A percentile compares a stretch with the other conserved stretches of the same genome.
These are phyloP conservation scores for Lachnellula cervina DNA, from an alignment of 2,329 filamentous ascomycete species.

Conservation along the genomic window DNA sequence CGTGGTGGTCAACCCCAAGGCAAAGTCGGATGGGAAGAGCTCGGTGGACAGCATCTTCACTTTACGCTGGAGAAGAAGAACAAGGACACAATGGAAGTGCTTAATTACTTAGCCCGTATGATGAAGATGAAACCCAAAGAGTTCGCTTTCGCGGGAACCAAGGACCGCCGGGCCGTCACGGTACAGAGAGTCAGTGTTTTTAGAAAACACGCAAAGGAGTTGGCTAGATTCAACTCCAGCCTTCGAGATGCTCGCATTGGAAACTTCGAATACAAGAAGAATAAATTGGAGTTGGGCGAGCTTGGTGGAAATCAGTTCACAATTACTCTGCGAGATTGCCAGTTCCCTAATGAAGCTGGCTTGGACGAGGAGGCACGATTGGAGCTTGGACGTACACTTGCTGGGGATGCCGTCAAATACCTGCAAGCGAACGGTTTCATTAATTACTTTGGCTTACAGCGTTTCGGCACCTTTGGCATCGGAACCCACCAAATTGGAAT, in stretches of 20 bases:
- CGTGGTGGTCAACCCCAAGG: constrained; percentile 23
- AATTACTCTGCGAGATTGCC: constrained; percentile 83
- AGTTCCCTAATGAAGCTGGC: constrained; percentile 46
- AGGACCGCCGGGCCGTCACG: constrained; percentile 66
- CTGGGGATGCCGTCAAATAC: constrained; percentile 58
- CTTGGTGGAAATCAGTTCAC: constrained; percentile 87
- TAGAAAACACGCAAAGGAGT: constrained; percentile 54
- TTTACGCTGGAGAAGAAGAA: constrained; percentile 75
- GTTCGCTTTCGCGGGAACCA: constrained; percentile 68
- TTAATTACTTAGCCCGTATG: constrained; percentile 55
- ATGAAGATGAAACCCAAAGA: constrained; percentile 54
- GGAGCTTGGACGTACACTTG: constrained; percentile 42
- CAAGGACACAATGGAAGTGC: constrained; percentile 70
- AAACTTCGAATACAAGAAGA: constrained; percentile 71
- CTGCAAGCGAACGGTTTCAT: constrained; percentile 77
- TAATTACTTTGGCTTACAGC: constrained; percentile 97
- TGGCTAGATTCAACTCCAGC: constrained; percentile 62
- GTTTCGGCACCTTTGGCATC: constrained; percentile 83
- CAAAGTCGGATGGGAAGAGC: constrained; percentile 57
- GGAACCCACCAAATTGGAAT: constrained; percentile 82
- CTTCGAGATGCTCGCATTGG: constrained; percentile 61
- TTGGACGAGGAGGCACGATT: constrained; percentile 45
- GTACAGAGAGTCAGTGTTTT: constrained; percentile 60
- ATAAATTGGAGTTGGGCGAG: constrained; percentile 75
- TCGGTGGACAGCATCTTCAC: constrained; percentile 66